Conservation (phyloP, 2,329 filamentous ascomycete genomes). For the Tothia fuscella region DNA sequence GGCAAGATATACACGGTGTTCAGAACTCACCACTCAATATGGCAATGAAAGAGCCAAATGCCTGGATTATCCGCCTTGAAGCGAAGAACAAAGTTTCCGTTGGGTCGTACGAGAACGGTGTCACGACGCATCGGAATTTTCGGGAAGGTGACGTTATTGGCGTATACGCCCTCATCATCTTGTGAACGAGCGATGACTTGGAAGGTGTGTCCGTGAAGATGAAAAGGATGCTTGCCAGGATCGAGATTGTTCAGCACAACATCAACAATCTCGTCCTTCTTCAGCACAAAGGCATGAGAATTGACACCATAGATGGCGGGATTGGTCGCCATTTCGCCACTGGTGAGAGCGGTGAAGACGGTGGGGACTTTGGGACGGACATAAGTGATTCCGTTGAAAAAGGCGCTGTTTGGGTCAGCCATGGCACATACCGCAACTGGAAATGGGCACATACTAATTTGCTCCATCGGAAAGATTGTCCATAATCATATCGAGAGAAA, state of each 20-base stretch:
- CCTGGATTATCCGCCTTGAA: conserved; percentile 44
- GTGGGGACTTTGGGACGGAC: conserved; percentile 63
- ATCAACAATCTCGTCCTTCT: conserved; percentile 56
- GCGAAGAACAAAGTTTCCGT: conserved; percentile 43
- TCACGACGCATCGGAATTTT: conserved; percentile 38
- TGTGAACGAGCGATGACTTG: conserved; percentile 39
- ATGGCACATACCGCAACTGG: neutral
- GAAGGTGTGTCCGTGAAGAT: conserved; percentile 66
- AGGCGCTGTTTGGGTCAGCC: conserved; percentile 22
- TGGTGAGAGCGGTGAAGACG: conserved; percentile 62
- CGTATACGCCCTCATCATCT: conserved; percentile 21
- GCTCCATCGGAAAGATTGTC: conserved; percentile 55
- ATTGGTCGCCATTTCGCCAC: conserved; percentile 36
- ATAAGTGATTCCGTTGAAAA: conserved; percentile 66
- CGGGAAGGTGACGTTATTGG: conserved; percentile 24
- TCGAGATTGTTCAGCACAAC: conserved; percentile 70
- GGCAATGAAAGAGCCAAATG: conserved; percentile 18
- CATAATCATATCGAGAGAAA: conserved; percentile 51
- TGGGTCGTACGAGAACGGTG: conserved; percentile 40
- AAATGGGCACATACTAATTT: conserved; percentile 42
- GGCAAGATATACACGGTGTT: neutral
- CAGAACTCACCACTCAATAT: conserved; percentile 15
- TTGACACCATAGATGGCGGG: conserved; percentile 38
- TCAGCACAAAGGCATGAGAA: conserved; percentile 49
- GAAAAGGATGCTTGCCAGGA: conserved; percentile 57